Base-by-base conservation (phyloP, 352 stramenopile genomes). In the Pythium aquatile region DNA sequence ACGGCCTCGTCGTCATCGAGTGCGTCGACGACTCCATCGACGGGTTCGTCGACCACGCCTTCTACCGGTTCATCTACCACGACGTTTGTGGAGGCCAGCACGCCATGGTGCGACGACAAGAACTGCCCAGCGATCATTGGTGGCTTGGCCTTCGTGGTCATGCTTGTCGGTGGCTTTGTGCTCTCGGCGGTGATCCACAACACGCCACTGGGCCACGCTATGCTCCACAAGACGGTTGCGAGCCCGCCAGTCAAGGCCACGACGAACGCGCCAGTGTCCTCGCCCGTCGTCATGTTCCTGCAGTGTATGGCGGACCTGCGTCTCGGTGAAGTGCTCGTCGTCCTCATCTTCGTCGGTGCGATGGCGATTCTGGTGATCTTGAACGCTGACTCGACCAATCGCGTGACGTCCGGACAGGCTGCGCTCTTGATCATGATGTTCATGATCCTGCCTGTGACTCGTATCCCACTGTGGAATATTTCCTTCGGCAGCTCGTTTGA, bases 401-500 rank as follows among this genome's bases (percentile, higher is more conserved):
- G 79, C 20, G 69, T 83, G 32, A 73, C 67, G 5, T 81, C 79
- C 6, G 85, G 85, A 33, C 80, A 89, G 37, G 72, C 90, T 9
- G 70, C 71, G 32, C 60, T 94, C 20, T 59, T 91, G n/a, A 76
- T 84, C 16, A 66, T 94, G 52, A 90, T 93, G 82, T 92, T 94
- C 58, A 58, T 94, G 57, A 78, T 94, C 32, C 69, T 94, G 2
- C 85, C 85, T 0, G 75, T 94, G 1, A 68, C 85, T 5, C 70
- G 77, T 9, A 65, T 91, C 29, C 74, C 74, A 7, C 65, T 93
- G 20, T 93, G 83, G 83, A 83, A 78, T 11, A 58, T 86, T 28
- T 73, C 87, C 47, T 94, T 94, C 28, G 80, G 80, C 58, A 87
- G 70, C 54, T 91, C 81, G 32, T 90, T 91, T 40, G 85, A 94